Conservation (phyloP, 164 flowering plant species). For the Stephania cephalantha region DNA sequence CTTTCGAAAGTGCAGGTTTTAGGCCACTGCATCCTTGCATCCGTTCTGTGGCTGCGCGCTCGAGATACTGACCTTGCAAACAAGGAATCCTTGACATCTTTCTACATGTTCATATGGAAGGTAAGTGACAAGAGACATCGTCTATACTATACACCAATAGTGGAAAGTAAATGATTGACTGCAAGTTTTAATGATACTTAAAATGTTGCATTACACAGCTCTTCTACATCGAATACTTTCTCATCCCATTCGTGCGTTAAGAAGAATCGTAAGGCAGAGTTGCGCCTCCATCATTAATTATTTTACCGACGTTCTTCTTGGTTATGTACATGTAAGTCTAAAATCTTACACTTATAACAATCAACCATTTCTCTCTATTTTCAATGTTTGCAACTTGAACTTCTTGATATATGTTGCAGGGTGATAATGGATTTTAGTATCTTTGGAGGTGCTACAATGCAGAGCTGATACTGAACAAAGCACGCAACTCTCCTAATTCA, state of each 20-base stretch:
- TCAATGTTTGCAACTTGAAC: neutral
- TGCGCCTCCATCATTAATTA: neutral
- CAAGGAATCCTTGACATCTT: constrained; percentile 36
- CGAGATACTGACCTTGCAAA: constrained; percentile 30
- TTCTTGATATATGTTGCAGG: neutral
- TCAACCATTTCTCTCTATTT: too few species aligned
- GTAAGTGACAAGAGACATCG: constrained; percentile 8
- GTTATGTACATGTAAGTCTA: neutral
- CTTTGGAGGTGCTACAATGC: neutral
- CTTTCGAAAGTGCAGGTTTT: constrained; percentile 21
- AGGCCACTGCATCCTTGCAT: constrained; percentile 38
- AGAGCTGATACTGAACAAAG: neutral
- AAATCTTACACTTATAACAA: too few species aligned
- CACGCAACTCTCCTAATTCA: too few species aligned
- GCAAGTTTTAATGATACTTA: neutral
- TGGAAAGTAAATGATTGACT: neutral
- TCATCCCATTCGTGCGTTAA: constrained; percentile 31
- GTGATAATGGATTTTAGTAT: neutral
- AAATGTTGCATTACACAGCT: constrained; percentile 19
- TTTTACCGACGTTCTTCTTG: neutral
- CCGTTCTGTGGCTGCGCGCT: constrained; percentile 35
- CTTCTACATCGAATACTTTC: constrained; percentile 33
- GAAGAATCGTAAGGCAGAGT: neutral
- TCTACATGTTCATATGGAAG: constrained; percentile 67
- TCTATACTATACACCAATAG: too few species aligned